These are phyloP conservation scores for Scutellaria galericulata DNA, from an alignment of 257 asterid genomes.

Conservation along the genomic window DNA sequence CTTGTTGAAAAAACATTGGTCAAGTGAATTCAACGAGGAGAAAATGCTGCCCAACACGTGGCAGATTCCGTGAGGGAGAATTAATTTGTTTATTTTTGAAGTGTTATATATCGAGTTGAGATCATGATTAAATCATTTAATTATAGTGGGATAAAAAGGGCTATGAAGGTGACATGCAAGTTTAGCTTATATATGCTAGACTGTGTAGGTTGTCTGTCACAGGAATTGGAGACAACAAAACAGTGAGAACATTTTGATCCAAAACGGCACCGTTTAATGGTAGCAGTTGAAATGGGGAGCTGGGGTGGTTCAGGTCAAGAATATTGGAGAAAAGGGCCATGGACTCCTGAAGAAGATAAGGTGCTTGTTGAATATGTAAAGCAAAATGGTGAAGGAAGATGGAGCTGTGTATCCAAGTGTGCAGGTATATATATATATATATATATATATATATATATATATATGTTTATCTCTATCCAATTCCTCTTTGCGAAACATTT, in stretches of 20 bases:
- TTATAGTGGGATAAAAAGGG: constrained; percentile 30
- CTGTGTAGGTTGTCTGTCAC: constrained; percentile 42
- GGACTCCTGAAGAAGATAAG: constrained; percentile 57
- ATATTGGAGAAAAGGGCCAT: constrained; percentile 54
- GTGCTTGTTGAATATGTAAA: constrained; percentile 44
- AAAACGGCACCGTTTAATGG: neutral
- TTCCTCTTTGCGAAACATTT: too few relatives aligned
- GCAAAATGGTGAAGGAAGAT: constrained; percentile 53
- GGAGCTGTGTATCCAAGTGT: constrained; percentile 52
- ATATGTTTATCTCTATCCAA: neutral
- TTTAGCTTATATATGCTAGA: constrained; percentile 21
- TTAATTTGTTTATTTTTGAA: neutral
- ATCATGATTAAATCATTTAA: constrained; percentile 29
- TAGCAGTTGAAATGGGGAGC: constrained; percentile 28
- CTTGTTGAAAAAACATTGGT: constrained; percentile 40
- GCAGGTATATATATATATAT: too few relatives aligned
- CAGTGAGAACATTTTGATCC: neutral
- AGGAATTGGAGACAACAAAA: constrained; percentile 43
- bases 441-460: too few relatives aligned
- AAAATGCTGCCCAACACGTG: constrained; percentile 45
- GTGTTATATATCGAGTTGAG: neutral
- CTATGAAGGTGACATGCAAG: constrained; percentile 34
- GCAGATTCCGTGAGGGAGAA: constrained; percentile 35
- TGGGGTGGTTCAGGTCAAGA: constrained; percentile 32
- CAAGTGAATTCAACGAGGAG: constrained; percentile 33